Evolutionary conservation across 1,139 yeast genomes (phyloP), one percentile per base, ranked within the genome.

Genomic region (Hemisphaericaspora xylofermentans): DNA sequence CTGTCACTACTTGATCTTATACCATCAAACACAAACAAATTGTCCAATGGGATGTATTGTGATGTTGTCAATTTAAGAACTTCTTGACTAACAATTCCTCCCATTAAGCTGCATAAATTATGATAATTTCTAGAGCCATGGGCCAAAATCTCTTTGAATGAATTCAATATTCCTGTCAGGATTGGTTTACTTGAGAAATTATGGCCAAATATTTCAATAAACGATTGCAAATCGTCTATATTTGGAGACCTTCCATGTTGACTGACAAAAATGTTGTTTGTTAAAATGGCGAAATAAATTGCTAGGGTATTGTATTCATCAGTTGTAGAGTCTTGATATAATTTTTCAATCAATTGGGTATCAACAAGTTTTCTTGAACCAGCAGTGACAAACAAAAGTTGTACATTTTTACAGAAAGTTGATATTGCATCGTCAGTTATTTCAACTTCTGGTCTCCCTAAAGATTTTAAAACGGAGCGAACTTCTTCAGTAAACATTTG

Each of bases 61-160:
- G 77, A 76, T 2, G 95, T 84, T 12, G 84, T 58, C 2, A 84
- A 53, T 62, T 64, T 85, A 43, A 83, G 68, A 8, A 76, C 77
- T 54, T 88, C 96, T 56, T 88, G 95, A 14, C 88, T 80, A 0
- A 80, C 87, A 9, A 87, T 64, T 0, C 95, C 96, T 4, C 95
- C 96, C 51, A 86, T 64, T n/a, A 84, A 60, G 47, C 68, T 61
- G 33, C 57, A 50, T 7, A 58, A 46, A 42, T 68, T 69, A 42
- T 67, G 72, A 47, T 69, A 69, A 34, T 56, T 54, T 15, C 54
- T 54, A 6, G 64, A 50, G 39, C 54, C 57, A 45, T 69, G 75
- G 39, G 47, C 39, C 27, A 68, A 47, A 5, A 66, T 46, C 46
- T 69, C 73, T 35, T 55, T 50, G 40, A 65, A 57, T 1, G 60